A percentile compares a stretch with the other conserved stretches of the same genome.
Evolutionary conservation across 495 filamentous ascomycete genomes (phyloP).

Genomic region (Gamarada debralockiae): DNA sequence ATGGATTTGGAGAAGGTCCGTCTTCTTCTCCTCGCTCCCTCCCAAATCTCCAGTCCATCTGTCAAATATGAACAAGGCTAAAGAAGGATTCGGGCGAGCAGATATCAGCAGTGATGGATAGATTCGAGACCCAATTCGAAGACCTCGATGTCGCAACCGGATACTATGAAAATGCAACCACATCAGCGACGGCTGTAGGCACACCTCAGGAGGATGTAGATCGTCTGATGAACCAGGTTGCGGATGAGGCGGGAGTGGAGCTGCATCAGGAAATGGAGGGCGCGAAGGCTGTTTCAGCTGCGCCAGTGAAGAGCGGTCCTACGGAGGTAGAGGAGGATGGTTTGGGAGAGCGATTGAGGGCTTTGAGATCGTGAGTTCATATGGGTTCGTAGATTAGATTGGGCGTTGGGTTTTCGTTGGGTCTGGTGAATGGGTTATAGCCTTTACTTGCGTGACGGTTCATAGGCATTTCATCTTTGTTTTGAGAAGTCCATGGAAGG

Average conservation of each 20-base stretch:
- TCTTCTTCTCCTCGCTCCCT: not conserved
- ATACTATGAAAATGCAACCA: slow-evolving; percentile 81
- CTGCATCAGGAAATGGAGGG: slow-evolving; percentile 65
- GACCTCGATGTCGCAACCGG: slow-evolving; percentile 78
- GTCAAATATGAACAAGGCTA: not conserved
- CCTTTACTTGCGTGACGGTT: no score
- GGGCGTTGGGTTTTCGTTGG: no score
- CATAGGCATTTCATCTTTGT: no score
- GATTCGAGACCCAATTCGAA: slow-evolving; percentile 79
- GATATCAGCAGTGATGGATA: slow-evolving; percentile 66
- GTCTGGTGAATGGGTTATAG: no score
- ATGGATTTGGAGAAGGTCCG: slow-evolving; percentile 68
- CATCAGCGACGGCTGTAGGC: slow-evolving; percentile 65
- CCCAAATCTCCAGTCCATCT: not conserved
- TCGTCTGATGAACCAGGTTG: slow-evolving; percentile 71
- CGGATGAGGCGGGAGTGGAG: slow-evolving; percentile 79
- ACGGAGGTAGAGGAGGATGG: slow-evolving; percentile 62
- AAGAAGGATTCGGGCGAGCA: slow-evolving; percentile 14
- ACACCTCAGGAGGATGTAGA: slow-evolving; percentile 84
- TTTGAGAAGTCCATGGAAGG: no score
- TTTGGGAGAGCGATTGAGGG: slow-evolving; percentile 53
- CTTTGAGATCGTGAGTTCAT: slow-evolving; percentile 30
- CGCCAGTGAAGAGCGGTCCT: slow-evolving; percentile 46
- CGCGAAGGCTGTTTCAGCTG: slow-evolving; percentile 49
- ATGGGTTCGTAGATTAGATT: no score